Evolutionary conservation across 345 rosid genomes (phyloP).

Genomic region (Murraya koenigii): DNA sequence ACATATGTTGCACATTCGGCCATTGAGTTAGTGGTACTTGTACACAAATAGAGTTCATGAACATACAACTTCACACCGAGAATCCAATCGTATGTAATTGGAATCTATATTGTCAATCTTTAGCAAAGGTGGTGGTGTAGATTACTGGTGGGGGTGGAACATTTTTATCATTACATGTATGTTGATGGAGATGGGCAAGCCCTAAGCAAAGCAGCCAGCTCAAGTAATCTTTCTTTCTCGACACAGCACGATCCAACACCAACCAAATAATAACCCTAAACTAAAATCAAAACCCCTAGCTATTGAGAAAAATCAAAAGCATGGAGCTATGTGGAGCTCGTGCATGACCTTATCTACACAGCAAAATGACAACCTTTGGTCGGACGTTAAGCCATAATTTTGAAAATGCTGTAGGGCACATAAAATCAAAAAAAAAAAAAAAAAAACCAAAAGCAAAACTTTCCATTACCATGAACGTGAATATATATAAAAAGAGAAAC

Average conservation of each 20-base stretch:
- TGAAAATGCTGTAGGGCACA: slow-evolving; percentile 13
- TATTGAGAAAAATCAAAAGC: not conserved
- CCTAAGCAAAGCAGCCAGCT: slow-evolving; percentile 6
- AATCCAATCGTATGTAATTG: too few species aligned
- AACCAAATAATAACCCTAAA: not conserved
- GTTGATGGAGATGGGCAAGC: not conserved
- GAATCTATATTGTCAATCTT: not conserved
- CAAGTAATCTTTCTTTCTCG: not conserved
- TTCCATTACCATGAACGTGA: not conserved
- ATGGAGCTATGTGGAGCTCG: slow-evolving; percentile 9
- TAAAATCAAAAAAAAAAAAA: not conserved
- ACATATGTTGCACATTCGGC: not conserved
- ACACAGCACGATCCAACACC: slow-evolving; percentile 13
- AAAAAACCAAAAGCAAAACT: not conserved
- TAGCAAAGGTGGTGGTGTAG: not conserved
- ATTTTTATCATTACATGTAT: not conserved
- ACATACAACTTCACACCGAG: too few species aligned
- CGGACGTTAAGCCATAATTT: slow-evolving; percentile 24
- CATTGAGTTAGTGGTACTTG: too few species aligned
- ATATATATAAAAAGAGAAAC: not conserved
- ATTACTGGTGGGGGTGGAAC: not conserved
- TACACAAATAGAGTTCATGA: too few species aligned
- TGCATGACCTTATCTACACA: slow-evolving; percentile 22
- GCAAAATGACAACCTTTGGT: slow-evolving; percentile 27
- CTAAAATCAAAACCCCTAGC: not conserved